Conservation (phyloP, 331 rosid species). For the Acacia concinna region DNA sequence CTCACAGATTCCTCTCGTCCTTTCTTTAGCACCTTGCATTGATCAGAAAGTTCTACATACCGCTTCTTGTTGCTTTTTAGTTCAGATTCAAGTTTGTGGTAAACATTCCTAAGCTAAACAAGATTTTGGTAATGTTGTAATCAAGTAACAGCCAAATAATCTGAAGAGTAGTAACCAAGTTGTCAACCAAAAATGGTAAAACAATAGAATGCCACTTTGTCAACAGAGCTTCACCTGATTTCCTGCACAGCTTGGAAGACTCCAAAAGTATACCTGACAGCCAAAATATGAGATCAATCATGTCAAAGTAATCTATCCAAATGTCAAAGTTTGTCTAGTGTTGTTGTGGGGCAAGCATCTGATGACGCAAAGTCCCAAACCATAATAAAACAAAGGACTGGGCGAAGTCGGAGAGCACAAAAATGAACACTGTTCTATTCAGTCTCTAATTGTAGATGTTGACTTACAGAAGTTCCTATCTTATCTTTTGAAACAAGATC, state of each 20-base stretch:
- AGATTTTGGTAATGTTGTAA: slow-evolving; percentile 4
- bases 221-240: slow-evolving; percentile 70
- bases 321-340: not conserved
- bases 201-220: not conserved
- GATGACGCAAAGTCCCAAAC: not conserved
- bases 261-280: slow-evolving; percentile 90
- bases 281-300: slow-evolving; percentile 20
- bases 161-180: slow-evolving; percentile 15
- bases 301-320: slow-evolving; percentile 8
- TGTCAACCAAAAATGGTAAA: slow-evolving; percentile 28
- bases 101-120: slow-evolving; percentile 77
- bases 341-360: slow-evolving; percentile 10
- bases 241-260: slow-evolving; percentile 97
- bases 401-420: not conserved
- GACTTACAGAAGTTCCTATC: slow-evolving; percentile 96
- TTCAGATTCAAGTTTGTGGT: slow-evolving; percentile 76
- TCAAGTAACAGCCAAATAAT: slow-evolving; percentile 15
- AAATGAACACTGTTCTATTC: not conserved
- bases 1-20: slow-evolving; percentile 96
- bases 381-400: not conserved
- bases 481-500: slow-evolving; percentile 92
- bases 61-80: slow-evolving; percentile 63
- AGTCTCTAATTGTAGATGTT: not conserved
- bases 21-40: slow-evolving; percentile 63
- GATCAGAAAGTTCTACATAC: slow-evolving; percentile 63